Conservation (phyloP, 2,329 filamentous ascomycete genomes). For the Alternaria sp. region DNA sequence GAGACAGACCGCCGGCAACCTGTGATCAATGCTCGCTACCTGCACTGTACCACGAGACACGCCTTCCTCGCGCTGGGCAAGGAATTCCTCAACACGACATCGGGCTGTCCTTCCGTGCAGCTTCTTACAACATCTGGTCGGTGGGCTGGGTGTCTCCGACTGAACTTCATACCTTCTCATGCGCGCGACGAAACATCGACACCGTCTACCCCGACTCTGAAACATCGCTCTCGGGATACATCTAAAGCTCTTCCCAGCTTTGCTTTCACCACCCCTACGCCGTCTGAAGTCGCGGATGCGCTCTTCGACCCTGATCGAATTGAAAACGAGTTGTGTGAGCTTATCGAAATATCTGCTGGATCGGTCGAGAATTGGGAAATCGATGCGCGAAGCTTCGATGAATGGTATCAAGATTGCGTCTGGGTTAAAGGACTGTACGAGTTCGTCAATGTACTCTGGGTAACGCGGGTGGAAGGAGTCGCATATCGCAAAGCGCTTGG, state of each 20-base stretch:
- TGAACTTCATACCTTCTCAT: constrained; percentile 1
- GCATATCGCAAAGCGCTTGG: constrained; percentile 29
- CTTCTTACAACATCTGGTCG: constrained; percentile 2
- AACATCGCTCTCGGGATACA: neutral
- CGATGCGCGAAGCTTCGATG: constrained; percentile 20
- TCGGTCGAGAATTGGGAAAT: constrained; percentile 14
- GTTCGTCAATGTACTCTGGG: constrained; percentile 31
- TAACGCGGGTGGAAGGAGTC: constrained; percentile 22
- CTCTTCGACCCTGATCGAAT: neutral
- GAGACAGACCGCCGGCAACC: constrained; percentile 7
- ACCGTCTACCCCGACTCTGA: neutral
- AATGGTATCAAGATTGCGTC: constrained; percentile 4
- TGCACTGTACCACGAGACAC: constrained; percentile 12
- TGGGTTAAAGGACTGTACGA: constrained; percentile 5
- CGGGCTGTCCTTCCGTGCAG: constrained; percentile 7
- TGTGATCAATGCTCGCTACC: constrained; percentile 11
- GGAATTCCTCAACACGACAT: constrained; percentile 4
- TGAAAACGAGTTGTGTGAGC: constrained; percentile 1
- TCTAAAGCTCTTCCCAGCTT: neutral
- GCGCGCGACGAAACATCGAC: neutral
- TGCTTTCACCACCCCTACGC: neutral
- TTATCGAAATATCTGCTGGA: constrained; percentile 23
- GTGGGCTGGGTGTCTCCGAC: constrained; percentile 22
- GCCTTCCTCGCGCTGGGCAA: constrained; percentile 12
- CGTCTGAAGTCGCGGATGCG: neutral